Evolutionary conservation across 2,329 filamentous ascomycete genomes (phyloP).

Genomic region (Sclerotinia glacialis): DNA sequence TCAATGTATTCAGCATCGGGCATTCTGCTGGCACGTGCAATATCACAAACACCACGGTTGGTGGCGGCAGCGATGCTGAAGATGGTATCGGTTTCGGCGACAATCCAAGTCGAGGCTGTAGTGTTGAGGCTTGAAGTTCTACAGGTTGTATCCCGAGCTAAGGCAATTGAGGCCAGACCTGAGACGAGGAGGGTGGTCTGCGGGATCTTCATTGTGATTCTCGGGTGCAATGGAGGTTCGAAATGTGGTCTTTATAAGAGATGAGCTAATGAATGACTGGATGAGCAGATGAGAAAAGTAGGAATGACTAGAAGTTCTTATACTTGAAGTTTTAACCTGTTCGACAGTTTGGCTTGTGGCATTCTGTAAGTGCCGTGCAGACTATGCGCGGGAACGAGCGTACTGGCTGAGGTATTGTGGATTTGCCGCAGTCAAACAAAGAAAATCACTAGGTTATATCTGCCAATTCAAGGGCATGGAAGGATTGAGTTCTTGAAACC

Average conservation of each 20-base stretch:
- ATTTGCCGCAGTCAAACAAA: background rate
- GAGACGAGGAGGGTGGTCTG: background rate
- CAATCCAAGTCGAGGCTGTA: slow-evolving; percentile 9
- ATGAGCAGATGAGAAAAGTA: background rate
- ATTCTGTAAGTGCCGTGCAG: background rate
- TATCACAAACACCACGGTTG: slow-evolving; percentile 5
- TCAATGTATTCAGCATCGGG: slow-evolving; percentile 7
- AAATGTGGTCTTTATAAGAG: background rate
- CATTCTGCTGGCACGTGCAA: slow-evolving; percentile 8
- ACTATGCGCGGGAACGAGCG: background rate
- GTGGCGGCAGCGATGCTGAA: slow-evolving; percentile 3
- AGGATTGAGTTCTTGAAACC: background rate
- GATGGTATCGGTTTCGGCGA: background rate
- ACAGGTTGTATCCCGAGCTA: background rate
- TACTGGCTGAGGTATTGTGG: background rate
- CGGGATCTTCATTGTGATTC: slow-evolving; percentile 8
- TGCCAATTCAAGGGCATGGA: background rate
- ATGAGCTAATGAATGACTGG: background rate
- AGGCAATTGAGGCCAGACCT: background rate
- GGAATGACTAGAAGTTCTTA: background rate
- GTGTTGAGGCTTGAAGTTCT: slow-evolving; percentile 5
- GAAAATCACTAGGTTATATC: background rate
- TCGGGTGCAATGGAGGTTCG: background rate
- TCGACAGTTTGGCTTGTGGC: background rate
- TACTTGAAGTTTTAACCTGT: background rate